Percentiles rank a stretch among this genome's conserved stretches.
These are phyloP conservation scores for Sclerotinia nivalis DNA, from an alignment of 2,329 filamentous ascomycete species.

Conservation along the genomic window DNA sequence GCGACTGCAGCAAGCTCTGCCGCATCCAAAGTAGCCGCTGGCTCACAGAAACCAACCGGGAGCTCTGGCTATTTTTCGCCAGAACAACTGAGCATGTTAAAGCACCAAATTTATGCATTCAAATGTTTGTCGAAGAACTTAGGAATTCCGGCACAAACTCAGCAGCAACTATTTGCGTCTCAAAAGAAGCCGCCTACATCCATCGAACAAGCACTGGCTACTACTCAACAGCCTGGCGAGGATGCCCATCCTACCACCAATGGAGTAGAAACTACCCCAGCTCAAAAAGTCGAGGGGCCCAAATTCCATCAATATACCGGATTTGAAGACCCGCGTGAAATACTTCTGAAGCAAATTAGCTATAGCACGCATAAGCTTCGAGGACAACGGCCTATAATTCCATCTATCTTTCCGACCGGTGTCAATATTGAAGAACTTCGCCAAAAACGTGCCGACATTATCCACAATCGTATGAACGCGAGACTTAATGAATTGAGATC, in stretches of 20 bases:
- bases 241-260: conserved; percentile 44
- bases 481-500: conserved; percentile 82
- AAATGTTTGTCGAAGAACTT: conserved; percentile 86
- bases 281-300: conserved; percentile 38
- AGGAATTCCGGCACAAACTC: conserved; percentile 74
- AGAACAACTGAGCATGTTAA: conserved; percentile 76
- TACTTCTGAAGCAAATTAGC: conserved; percentile 56
- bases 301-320: conserved; percentile 55
- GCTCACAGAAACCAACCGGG: conserved; percentile 35
- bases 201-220: conserved; percentile 30
- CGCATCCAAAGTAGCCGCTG: conserved; percentile 31
- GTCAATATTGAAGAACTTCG: conserved; percentile 84
- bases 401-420: conserved; percentile 84
- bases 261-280: conserved; percentile 40
- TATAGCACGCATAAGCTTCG: conserved; percentile 79
- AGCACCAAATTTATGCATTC: conserved; percentile 88
- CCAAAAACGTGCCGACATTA: conserved; percentile 81
- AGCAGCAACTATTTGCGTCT: conserved; percentile 79
- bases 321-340: conserved; percentile 70
- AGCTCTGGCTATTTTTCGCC: conserved; percentile 66
- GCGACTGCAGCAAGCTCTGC: conserved; percentile 30
- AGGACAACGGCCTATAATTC: conserved; percentile 75
- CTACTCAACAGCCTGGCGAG: conserved; percentile 34
- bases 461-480: conserved; percentile 87
- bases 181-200: conserved; percentile 54